Conservation (phyloP, 495 filamentous ascomycete genomes). For the Cladorrhinum samala region DNA sequence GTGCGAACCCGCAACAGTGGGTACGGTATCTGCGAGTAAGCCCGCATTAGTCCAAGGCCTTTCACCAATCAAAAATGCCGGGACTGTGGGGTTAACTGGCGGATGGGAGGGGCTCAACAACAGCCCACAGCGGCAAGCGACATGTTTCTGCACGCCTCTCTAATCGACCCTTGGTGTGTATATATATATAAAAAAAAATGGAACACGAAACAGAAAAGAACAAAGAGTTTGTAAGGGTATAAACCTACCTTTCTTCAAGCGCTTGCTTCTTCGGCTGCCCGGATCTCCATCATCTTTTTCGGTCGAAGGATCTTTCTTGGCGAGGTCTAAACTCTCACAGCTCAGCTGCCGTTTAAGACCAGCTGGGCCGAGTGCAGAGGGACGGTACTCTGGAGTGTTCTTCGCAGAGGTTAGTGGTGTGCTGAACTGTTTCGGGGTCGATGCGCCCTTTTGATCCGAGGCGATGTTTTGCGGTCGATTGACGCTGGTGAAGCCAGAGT, state of each 20-base stretch:
- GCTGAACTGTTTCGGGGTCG: conserved; percentile 39
- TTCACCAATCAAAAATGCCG: conserved; percentile 14
- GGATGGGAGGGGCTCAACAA: neutral
- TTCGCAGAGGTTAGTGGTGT: conserved; percentile 51
- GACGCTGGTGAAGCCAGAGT: conserved; percentile 70
- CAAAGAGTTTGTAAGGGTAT: neutral
- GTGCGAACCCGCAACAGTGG: conserved; percentile 90
- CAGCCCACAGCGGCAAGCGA: neutral
- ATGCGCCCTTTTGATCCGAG: conserved; percentile 32
- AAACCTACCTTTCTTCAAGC: conserved; percentile 79
- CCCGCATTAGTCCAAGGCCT: conserved; percentile 32
- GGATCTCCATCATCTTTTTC: conserved; percentile 63
- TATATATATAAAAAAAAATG: neutral
- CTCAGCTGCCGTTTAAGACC: conserved; percentile 78
- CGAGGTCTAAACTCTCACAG: conserved; percentile 59
- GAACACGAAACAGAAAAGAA: neutral
- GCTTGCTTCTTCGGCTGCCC: conserved; percentile 81
- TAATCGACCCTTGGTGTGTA: no score
- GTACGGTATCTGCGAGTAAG: conserved; percentile 61
- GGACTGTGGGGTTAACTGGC: neutral
- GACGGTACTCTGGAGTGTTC: conserved; percentile 54
- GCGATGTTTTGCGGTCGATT: conserved; percentile 46
- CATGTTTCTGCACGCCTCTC: neutral
- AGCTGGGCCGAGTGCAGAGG: conserved; percentile 44
- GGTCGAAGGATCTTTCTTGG: conserved; percentile 49